Percentiles rank a stretch among this genome's conserved stretches.
These are phyloP conservation scores for Trichocomaceae sp. DNA, from an alignment of 2,329 filamentous ascomycete genomes.

Conservation along the genomic window DNA sequence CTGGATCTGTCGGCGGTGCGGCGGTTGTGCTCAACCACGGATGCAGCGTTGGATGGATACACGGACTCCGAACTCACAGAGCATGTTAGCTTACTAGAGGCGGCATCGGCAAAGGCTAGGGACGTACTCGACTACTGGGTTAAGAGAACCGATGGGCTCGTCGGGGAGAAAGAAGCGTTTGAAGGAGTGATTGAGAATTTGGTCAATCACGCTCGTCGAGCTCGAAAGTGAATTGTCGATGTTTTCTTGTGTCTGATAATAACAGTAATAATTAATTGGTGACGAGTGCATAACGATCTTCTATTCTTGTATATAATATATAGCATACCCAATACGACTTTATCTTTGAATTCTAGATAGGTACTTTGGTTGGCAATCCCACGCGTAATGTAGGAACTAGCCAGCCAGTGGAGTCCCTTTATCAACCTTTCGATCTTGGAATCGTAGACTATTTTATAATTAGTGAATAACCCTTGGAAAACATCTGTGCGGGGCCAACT, in stretches of 20 bases:
- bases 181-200: slow-evolving; percentile 96
- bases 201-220: slow-evolving; percentile 82
- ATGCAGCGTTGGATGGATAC: slow-evolving; percentile 72
- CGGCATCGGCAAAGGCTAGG: slow-evolving; percentile 63
- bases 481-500: too few relatives aligned
- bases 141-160: slow-evolving; percentile 73
- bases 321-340: background rate
- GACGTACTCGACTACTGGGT: slow-evolving; percentile 84
- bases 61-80: slow-evolving; percentile 66
- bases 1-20: slow-evolving; percentile 73
- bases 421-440: too few relatives aligned
- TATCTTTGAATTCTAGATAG: background rate
- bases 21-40: slow-evolving; percentile 74
- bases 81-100: slow-evolving; percentile 65
- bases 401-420: background rate
- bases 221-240: slow-evolving; percentile 56
- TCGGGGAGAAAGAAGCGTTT: slow-evolving; percentile 87
- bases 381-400: too few relatives aligned
- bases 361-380: too few relatives aligned
- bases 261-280: background rate
- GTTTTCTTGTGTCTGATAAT: background rate
- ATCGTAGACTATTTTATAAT: too few relatives aligned
- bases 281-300: background rate
- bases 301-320: slow-evolving; percentile 11
- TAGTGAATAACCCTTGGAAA: too few relatives aligned